phyloP scores from a whole-genome alignment of 2,329 filamentous ascomycete species.

The Ascochyta fabae region DNA sequence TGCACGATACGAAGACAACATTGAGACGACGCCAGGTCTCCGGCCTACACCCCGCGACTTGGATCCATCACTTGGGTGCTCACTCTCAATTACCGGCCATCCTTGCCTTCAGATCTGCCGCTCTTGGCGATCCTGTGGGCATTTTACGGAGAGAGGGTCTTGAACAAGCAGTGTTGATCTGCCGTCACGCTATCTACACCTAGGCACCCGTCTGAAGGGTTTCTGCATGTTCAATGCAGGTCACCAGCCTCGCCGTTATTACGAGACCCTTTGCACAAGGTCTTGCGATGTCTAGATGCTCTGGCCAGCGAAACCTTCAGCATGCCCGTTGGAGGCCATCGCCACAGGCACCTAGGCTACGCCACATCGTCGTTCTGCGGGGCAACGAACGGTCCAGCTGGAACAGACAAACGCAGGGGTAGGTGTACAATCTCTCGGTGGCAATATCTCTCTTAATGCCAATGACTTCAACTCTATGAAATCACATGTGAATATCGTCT shows the following conservation, averaged over 20 bases:
- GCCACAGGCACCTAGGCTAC: neutral
- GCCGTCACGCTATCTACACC: conserved; percentile 4
- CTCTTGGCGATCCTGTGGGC: conserved; percentile 22
- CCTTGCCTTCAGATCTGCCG: conserved; percentile 25
- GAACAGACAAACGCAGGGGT: neutral
- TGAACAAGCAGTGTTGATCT: conserved; percentile 2
- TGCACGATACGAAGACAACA: neutral
- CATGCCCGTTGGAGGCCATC: neutral
- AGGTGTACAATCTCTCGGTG: neutral
- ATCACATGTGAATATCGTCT: no score
- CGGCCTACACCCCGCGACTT: neutral
- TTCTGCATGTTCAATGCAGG: conserved; percentile 5
- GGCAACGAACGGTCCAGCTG: neutral
- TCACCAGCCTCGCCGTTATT: neutral
- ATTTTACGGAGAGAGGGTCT: conserved; percentile 7
- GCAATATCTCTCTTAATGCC: no score
- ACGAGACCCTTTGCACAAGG: neutral
- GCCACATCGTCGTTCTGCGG: neutral
- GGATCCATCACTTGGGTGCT: neutral
- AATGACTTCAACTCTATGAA: no score
- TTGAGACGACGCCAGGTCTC: neutral
- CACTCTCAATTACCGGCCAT: conserved; percentile 2
- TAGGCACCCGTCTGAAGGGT: neutral
- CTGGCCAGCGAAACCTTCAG: neutral
- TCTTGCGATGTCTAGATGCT: neutral